These are phyloP conservation scores for Linaria vulgaris DNA, from an alignment of 257 asterid species.

Conservation along the genomic window DNA sequence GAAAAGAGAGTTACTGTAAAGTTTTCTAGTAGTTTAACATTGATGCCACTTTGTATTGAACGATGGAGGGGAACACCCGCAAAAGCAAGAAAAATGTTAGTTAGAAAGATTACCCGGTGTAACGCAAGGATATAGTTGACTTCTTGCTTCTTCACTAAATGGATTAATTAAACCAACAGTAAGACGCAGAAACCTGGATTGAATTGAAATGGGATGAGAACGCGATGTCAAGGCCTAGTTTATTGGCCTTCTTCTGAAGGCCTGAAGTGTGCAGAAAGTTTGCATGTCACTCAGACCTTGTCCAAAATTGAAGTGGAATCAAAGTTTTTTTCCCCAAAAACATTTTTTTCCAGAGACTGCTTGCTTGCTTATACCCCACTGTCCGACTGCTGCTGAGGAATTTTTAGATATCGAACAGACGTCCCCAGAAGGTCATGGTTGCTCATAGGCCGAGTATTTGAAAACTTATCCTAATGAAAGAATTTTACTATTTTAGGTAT, in stretches of 20 bases:
- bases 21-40: background rate
- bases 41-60: slow-evolving; percentile 12
- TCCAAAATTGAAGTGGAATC: slow-evolving; percentile 9
- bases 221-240: background rate
- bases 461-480: slow-evolving; percentile 2
- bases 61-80: slow-evolving; percentile 9
- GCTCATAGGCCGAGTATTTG: slow-evolving; percentile 12
- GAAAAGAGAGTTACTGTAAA: background rate
- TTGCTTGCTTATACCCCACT: slow-evolving; percentile 10
- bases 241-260: slow-evolving; percentile 8
- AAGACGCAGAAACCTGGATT: slow-evolving; percentile 13
- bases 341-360: background rate
- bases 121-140: background rate
- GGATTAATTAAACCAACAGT: background rate
- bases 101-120: background rate
- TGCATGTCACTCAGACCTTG: slow-evolving; percentile 4
- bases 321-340: background rate
- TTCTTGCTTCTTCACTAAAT: slow-evolving; percentile 2
- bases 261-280: slow-evolving; percentile 8
- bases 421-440: no score
- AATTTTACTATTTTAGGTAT: background rate
- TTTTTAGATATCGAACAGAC: no score
- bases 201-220: slow-evolving; percentile 4
- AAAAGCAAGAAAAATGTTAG: background rate
- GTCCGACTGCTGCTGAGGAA: no score